These are phyloP conservation scores for Taphrina flavorubra DNA, from an alignment of 1,139 yeast species.

Conservation along the genomic window DNA sequence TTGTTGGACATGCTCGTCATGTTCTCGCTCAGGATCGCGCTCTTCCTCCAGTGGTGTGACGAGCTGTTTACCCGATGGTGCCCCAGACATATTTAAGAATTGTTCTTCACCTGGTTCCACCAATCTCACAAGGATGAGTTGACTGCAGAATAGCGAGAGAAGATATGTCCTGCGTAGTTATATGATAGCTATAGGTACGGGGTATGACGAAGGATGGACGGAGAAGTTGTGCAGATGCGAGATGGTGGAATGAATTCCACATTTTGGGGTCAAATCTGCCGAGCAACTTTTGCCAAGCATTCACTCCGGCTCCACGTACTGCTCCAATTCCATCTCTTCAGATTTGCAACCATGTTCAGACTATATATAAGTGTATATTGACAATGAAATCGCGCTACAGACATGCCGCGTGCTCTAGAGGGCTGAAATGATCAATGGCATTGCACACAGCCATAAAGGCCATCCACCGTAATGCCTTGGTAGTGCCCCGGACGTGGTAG, in stretches of 20 bases:
- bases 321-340: no score
- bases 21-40: not conserved
- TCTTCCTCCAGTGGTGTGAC: conserved; percentile 10
- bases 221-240: not conserved
- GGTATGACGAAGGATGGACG: no score
- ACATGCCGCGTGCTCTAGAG: not conserved
- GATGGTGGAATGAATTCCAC: not conserved
- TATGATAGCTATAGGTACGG: no score
- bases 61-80: not conserved
- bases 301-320: no score
- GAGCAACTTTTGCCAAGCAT: not conserved
- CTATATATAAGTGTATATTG: no score
- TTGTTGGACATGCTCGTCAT: conserved; percentile 10
- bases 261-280: not conserved
- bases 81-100: not conserved
- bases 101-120: not conserved
- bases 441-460: not conserved
- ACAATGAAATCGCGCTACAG: not conserved
- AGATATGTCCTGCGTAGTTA: no score
- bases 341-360: no score
- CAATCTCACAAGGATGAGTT: no score
- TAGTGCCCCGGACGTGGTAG: not conserved
- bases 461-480: not conserved
- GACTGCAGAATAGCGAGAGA: no score
- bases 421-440: not conserved